Base-by-base conservation (phyloP, 73 alveolate species). In the Diophrys sp. region DNA sequence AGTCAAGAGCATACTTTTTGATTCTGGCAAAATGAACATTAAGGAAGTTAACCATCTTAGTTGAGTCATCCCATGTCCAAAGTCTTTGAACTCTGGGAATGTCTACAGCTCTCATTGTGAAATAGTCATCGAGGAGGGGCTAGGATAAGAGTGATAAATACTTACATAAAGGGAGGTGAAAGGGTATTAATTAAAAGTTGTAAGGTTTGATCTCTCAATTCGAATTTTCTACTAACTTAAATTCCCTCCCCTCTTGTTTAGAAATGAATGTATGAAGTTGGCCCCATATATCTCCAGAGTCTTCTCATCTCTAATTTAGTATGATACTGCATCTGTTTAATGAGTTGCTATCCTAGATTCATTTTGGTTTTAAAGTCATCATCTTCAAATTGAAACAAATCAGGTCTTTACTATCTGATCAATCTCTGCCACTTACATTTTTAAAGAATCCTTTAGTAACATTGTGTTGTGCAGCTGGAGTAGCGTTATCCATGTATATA, bases 61-160 rank as follows among this genome's bases (percentile, higher is more conserved):
- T 79, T 18, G 86, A 79, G 67, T 85, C 93, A 24, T 74, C 86
- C 93, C 93, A 85, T 26, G 93, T 79, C 93, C 93, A 85, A 27
- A 79, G 80, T 33, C 88, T 33, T 27, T 31, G 33, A n/a, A 62
- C 53, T 76, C 87, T 76, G 30, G 85, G 89, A 29, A 24, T 31
- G 29, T 81, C 89, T 23, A 81, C 62, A 23, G 83, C 83, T 54
- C 23, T n/a, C 25, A 70, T 55, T 32, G 30, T 55, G 78, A 72
- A 70, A 81, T 14, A 73, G 27, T 81, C 89, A 54, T 73, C 89
- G 31, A 81, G 34, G 23, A 81, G 72, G 2, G 89, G 89, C 70
- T 81, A 32, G 24, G 56, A 54, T 23, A 5, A 62, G 62, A 34
- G 54, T n/a, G 26, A n/a, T 24, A 54, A 74, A n/a, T n/a, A n/a